A percentile compares a stretch with the other conserved stretches of the same genome.
Conservation (phyloP, 2,329 filamentous ascomycete genomes). For the Emergomyces pasteurianus region DNA sequence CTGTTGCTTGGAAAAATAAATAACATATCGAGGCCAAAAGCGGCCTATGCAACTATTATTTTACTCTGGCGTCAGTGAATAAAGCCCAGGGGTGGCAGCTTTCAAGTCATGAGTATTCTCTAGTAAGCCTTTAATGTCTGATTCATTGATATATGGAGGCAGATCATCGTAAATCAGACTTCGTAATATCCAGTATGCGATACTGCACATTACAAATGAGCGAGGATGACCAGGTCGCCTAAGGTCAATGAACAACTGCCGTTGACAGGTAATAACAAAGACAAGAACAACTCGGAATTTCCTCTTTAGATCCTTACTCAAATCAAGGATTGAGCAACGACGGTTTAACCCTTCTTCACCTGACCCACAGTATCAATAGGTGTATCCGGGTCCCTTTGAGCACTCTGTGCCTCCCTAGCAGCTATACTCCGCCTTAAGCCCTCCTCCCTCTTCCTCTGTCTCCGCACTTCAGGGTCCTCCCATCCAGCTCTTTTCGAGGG, state of each 20-base stretch:
- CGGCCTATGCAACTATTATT: not conserved
- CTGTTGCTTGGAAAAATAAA: not conserved
- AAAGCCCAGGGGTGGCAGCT: not conserved
- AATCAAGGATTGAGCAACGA: not conserved
- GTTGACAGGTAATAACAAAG: not conserved
- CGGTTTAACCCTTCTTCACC: not conserved
- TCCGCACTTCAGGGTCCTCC: conserved; percentile 28
- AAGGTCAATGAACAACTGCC: not conserved
- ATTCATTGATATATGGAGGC: not conserved
- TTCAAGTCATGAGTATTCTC: not conserved
- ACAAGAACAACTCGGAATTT: not conserved
- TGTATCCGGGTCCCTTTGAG: not conserved
- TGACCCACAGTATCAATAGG: not conserved
- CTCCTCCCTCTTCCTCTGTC: conserved; percentile 30
- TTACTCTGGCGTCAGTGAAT: not conserved
- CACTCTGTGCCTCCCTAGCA: conserved; percentile 1
- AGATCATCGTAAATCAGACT: not conserved
- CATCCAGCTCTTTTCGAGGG: conserved; percentile 15
- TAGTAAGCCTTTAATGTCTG: not conserved
- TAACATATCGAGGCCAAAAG: not conserved
- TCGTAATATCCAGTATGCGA: not conserved
- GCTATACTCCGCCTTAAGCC: conserved; percentile 25
- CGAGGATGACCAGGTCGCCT: not conserved
- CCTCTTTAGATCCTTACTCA: not conserved
- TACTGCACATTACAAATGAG: not conserved